Percentiles rank a stretch among this genome's conserved stretches.
These are phyloP conservation scores for Papiliotrema fonsecae DNA, from an alignment of 1,284 basidiomycete species.

Conservation along the genomic window DNA sequence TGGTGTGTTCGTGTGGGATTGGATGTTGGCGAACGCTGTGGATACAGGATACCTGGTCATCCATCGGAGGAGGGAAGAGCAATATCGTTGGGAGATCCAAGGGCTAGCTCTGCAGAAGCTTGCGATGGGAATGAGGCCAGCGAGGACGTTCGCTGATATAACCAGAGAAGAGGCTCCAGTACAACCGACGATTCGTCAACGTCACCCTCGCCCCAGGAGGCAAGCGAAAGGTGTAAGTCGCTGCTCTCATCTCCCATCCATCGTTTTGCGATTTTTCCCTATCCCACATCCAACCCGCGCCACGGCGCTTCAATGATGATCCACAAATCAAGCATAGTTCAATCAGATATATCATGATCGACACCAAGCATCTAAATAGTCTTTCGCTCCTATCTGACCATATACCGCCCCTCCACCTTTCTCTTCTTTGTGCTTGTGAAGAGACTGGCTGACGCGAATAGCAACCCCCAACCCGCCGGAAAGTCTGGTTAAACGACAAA, in stretches of 20 bases:
- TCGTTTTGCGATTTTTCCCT: neutral
- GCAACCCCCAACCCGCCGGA: conserved; percentile 47
- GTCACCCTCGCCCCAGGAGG: conserved; percentile 83
- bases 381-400: conserved; percentile 90
- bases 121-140: too few species aligned
- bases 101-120: too few species aligned
- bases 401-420: conserved; percentile 5
- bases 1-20: too few species aligned
- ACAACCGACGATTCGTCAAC: conserved; percentile 62
- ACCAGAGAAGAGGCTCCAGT: conserved; percentile 10
- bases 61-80: too few species aligned
- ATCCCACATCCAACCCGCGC: conserved; percentile 2
- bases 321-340: conserved; percentile 76
- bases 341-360: conserved; percentile 72
- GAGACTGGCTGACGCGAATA: conserved; percentile 18
- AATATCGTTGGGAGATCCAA: too few species aligned
- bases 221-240: conserved; percentile 91
- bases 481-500: conserved; percentile 43
- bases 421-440: neutral
- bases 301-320: conserved; percentile 54
- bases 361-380: conserved; percentile 68
- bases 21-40: too few species aligned
- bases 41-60: too few species aligned
- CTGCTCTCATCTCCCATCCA: conserved; percentile 1
- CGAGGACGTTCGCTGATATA: neutral